Percentiles rank a stretch among this genome's conserved stretches.
Evolutionary conservation across 202 grass and related monocot genomes (phyloP).

Genomic region (Saccharum hybrid): DNA sequence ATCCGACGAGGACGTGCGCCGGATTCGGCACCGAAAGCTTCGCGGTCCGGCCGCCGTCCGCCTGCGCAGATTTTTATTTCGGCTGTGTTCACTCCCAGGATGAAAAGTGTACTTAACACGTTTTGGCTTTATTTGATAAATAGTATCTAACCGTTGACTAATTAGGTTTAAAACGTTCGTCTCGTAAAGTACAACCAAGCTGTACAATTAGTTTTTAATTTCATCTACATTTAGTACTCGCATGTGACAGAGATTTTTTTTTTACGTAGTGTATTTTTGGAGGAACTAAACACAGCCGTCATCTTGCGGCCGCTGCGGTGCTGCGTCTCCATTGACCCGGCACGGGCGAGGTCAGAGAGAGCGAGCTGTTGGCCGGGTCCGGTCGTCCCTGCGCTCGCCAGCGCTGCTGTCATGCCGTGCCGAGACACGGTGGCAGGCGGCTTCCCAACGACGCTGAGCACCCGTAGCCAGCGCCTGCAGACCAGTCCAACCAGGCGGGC

Average conservation of each 20-base stretch:
- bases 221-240: too few species aligned
- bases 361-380: constrained; percentile 24
- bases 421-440: constrained; percentile 13
- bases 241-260: too few species aligned
- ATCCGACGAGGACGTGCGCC: constrained; percentile 36
- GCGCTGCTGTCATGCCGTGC: constrained; percentile 46
- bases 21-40: constrained; percentile 34
- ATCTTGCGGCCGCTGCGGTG: neutral
- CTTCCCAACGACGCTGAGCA: constrained; percentile 7
- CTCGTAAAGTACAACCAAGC: too few species aligned
- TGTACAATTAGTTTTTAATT: too few species aligned
- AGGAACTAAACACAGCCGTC: too few species aligned
- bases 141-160: too few species aligned
- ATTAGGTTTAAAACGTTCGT: too few species aligned
- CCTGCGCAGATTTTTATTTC: neutral
- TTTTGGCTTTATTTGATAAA: too few species aligned
- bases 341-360: neutral
- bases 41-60: neutral
- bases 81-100: too few species aligned
- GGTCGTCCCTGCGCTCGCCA: neutral
- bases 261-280: too few species aligned
- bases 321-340: constrained; percentile 26
- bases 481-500: constrained; percentile 45
- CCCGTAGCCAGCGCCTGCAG: neutral
- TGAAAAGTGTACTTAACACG: too few species aligned